A percentile compares a stretch with the other conserved stretches of the same genome.
phyloP scores from a whole-genome alignment of 1,284 basidiomycete species.

The Cutaneotrichosporon cyanovorans region DNA sequence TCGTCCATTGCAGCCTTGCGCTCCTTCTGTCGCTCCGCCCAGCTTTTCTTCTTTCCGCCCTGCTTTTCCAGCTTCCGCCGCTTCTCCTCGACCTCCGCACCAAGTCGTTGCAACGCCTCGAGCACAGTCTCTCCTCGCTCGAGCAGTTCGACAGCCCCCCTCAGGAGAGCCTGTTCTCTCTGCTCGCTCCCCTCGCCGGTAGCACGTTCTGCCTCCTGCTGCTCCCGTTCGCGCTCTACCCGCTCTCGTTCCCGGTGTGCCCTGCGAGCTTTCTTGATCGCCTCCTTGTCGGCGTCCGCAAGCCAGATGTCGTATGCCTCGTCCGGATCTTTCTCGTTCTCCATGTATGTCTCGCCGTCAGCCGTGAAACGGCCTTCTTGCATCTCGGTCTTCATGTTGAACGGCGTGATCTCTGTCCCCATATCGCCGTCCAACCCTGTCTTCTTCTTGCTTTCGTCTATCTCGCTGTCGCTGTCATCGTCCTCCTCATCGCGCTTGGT shows the following conservation, averaged over 20 bases:
- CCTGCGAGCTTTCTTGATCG: conserved; percentile 74
- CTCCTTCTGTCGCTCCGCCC: conserved; percentile 46
- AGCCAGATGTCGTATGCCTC: conserved; percentile 94
- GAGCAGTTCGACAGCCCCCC: conserved; percentile 62
- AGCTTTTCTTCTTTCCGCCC: conserved; percentile 31
- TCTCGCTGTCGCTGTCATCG: conserved; percentile 46
- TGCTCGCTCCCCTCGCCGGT: conserved; percentile 48
- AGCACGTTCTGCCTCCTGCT: conserved; percentile 50
- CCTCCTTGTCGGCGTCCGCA: conserved; percentile 74
- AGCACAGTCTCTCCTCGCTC: conserved; percentile 86
- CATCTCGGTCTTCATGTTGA: conserved; percentile 99
- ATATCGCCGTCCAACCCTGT: conserved; percentile 54
- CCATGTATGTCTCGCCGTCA: conserved; percentile 75
- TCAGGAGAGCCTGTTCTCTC: conserved; percentile 58
- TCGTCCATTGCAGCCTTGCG: conserved; percentile 38
- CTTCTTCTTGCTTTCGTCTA: conserved; percentile 15
- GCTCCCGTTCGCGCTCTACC: conserved; percentile 63
- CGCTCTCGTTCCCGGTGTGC: conserved; percentile 61
- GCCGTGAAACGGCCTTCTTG: conserved; percentile 92
- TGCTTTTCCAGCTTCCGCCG: conserved; percentile 46
- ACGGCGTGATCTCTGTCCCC: conserved; percentile 87
- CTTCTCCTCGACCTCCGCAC: conserved; percentile 59
- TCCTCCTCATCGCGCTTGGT: conserved; percentile 60
- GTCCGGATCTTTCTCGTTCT: conserved; percentile 73
- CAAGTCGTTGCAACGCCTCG: conserved; percentile 79